Conservation (phyloP, 352 stramenopile species). For the Globisporangium camurandrum region DNA sequence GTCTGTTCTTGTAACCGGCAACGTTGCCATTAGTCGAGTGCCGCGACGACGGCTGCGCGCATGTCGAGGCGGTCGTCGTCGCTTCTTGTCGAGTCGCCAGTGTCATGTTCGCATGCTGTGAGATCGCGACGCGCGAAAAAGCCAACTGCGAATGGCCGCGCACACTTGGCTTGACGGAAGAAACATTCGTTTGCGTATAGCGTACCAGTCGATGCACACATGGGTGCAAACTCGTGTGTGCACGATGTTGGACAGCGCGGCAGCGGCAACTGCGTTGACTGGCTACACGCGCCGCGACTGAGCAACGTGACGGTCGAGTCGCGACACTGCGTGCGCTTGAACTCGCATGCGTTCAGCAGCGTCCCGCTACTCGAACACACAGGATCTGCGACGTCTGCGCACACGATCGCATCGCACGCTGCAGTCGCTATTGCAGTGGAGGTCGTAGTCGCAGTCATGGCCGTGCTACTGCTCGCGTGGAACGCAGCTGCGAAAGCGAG, state of each 20-base stretch:
- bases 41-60: slow-evolving; percentile 7
- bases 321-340: slow-evolving; percentile 24
- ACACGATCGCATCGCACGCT: slow-evolving; percentile 23
- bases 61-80: slow-evolving; percentile 5
- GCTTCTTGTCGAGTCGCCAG: slow-evolving; percentile 10
- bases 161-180: slow-evolving; percentile 41
- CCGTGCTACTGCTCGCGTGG: slow-evolving; percentile 15
- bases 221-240: slow-evolving; percentile 26
- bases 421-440: background rate
- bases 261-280: slow-evolving; percentile 5
- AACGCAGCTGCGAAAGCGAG: slow-evolving; percentile 20
- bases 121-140: slow-evolving; percentile 16
- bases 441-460: no score
- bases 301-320: slow-evolving; percentile 16
- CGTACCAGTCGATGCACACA: slow-evolving; percentile 42
- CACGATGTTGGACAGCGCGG: slow-evolving; percentile 27
- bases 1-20: background rate
- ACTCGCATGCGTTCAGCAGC: slow-evolving; percentile 39
- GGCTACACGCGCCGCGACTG: slow-evolving; percentile 19
- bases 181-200: slow-evolving; percentile 50
- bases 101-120: slow-evolving; percentile 13
- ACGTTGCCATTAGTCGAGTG: slow-evolving; percentile 2
- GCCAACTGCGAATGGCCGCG: slow-evolving; percentile 11
- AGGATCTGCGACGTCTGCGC: slow-evolving; percentile 29
- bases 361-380: slow-evolving; percentile 43